phyloP scores from a whole-genome alignment of 768 basidiomycete genomes.

The Tylopilus sp. region DNA sequence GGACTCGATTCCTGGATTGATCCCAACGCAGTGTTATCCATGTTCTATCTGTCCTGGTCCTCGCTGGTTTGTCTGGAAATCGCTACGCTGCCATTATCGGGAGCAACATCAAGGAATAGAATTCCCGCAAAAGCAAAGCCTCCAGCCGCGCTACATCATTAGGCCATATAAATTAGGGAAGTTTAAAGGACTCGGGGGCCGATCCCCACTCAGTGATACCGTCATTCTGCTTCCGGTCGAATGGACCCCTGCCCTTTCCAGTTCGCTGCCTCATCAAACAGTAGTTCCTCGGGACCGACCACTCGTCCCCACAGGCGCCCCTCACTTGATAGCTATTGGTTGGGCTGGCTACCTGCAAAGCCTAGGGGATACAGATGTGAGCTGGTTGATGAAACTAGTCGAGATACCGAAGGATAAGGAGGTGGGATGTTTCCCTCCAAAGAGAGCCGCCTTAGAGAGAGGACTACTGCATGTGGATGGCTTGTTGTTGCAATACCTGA shows the following conservation, averaged over 20 bases:
- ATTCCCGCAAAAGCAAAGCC: background rate
- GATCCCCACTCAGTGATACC: background rate
- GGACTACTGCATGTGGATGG: background rate
- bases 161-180: background rate
- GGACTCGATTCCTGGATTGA: background rate
- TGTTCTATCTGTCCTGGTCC: background rate
- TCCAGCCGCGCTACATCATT: background rate
- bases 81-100: background rate
- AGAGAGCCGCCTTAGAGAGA: background rate
- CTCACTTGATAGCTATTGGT: background rate
- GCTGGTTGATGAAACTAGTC: background rate
- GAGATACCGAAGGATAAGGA: background rate
- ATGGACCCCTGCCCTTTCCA: background rate
- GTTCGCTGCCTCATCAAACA: background rate
- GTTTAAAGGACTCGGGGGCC: background rate
- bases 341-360: background rate
- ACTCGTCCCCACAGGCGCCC: background rate
- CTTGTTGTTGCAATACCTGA: background rate
- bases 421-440: background rate
- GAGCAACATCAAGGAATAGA: background rate
- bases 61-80: background rate
- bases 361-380: background rate
- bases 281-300: background rate
- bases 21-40: background rate
- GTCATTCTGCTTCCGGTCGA: background rate